Conservation (phyloP, 2,329 filamentous ascomycete genomes). For the Davidsoniella eucalypti region DNA sequence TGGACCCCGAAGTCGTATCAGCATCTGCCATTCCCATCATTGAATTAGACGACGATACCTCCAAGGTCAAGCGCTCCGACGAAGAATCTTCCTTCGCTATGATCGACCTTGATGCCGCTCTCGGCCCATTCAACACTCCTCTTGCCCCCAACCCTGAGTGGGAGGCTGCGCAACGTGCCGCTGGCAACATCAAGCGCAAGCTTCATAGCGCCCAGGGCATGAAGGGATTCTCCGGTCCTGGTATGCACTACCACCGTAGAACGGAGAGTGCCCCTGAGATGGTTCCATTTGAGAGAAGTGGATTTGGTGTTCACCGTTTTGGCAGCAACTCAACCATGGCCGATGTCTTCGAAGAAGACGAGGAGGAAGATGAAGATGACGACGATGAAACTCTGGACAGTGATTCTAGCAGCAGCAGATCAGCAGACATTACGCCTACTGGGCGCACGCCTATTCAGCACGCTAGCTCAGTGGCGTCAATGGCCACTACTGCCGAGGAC, state of each 20-base stretch:
- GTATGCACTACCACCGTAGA: constrained; percentile 60
- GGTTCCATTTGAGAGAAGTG: constrained; percentile 50
- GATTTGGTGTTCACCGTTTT: constrained; percentile 43
- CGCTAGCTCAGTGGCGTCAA: constrained; percentile 8
- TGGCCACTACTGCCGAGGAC: constrained; percentile 11
- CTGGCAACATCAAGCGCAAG: constrained; percentile 41
- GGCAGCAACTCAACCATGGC: constrained; percentile 61
- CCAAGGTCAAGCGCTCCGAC: constrained; percentile 16
- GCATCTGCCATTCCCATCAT: constrained; percentile 16
- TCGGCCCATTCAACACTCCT: constrained; percentile 82
- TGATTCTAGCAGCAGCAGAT: constrained; percentile 11
- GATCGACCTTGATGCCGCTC: constrained; percentile 85
- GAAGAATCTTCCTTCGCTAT: constrained; percentile 60
- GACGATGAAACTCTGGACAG: constrained; percentile 22
- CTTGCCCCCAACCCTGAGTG: constrained; percentile 45
- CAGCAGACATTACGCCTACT: constrained; percentile 11
- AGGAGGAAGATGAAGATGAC: constrained; percentile 47
- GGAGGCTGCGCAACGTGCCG: constrained; percentile 46
- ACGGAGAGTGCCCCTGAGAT: constrained; percentile 69
- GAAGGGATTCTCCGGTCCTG: constrained; percentile 50
- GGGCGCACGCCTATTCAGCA: constrained; percentile 9
- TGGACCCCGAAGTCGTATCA: constrained; percentile 11
- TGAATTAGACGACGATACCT: constrained; percentile 12
- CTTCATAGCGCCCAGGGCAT: constrained; percentile 64
- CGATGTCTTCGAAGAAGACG: constrained; percentile 72